Evolutionary conservation across 306 rosid genomes (phyloP), one percentile per base, ranked within the genome.

Genomic region (Prunus fruticosa): DNA sequence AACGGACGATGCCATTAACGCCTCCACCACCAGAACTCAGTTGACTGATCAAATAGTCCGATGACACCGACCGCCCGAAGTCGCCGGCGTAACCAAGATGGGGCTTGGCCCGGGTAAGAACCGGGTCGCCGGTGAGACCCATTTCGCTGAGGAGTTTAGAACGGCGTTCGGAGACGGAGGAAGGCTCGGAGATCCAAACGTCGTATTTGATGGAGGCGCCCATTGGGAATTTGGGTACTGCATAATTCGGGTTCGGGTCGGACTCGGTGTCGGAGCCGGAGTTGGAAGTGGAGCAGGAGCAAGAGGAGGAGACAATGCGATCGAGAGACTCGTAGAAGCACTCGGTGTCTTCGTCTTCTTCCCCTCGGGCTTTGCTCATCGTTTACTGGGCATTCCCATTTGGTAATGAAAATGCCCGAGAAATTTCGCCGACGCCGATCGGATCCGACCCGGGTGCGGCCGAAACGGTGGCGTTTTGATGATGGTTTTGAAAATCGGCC

Each of bases 111-210:
- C 93, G 86, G 0, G 93, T 76, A 25, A 92, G 81, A 1, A 96
- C 75, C 15, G 85, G 85, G 87, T 90, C 94, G 23, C 80, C 69
- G 69, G 88, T 82, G 53, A 95, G 96, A 18, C 99, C 98, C 82
- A 95, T 77, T 61, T 91, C 85, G 6, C 84, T 88, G 60, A 95
- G 90, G 16, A 95, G 96, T 9, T 90, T 87, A 2, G 72, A 62
- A 15, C 99, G 96, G 73, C 99, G 99, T 76, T 95, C 99, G 22
- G 91, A 88, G 43, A 95, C 88, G 46, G 99, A 92, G 46, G 93
- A 86, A 1, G 98, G 97, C 75, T 92, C 92, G 79, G 97, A 89
- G 96, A 89, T 90, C 99, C 99, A 95, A 23, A 95, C 67, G 41
- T 92, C 98, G 84, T 92, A 95, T 63, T 88, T 84, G 86, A 85